These are phyloP conservation scores for Nematodospora valgi DNA, from an alignment of 805 yeast genomes.

Conservation along the genomic window DNA sequence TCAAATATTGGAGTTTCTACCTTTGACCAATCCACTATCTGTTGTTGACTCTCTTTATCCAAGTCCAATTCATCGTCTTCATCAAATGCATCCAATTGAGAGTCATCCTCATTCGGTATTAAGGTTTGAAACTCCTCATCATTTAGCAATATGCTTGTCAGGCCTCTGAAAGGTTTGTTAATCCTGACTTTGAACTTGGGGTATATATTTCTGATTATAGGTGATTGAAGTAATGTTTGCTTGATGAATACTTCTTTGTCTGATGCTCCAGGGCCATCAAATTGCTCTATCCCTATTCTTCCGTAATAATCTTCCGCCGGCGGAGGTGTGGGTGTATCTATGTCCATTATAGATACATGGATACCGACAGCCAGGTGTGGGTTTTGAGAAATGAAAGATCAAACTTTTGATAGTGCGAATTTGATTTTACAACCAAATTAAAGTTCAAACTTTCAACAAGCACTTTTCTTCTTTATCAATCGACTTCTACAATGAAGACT, in stretches of 20 bases:
- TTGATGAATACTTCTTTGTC: constrained; percentile 22
- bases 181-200: constrained; percentile 29
- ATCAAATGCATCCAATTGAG: constrained; percentile 36
- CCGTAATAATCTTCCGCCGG: too few relatives aligned
- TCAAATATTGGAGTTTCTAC: neutral
- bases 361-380: too few relatives aligned
- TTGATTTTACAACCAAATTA: too few relatives aligned
- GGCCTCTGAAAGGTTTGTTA: constrained; percentile 30
- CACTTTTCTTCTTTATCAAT: too few relatives aligned
- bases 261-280: too few relatives aligned
- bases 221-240: constrained; percentile 40
- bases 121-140: constrained; percentile 36
- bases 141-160: constrained; percentile 30
- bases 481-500: constrained; percentile 1
- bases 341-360: too few relatives aligned
- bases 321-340: too few relatives aligned
- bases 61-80: constrained; percentile 23
- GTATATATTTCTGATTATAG: constrained; percentile 32
- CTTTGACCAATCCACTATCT: neutral
- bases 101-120: constrained; percentile 31
- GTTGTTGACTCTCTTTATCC: neutral
- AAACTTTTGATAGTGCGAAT: too few relatives aligned
- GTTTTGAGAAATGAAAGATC: too few relatives aligned
- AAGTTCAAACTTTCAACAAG: too few relatives aligned
- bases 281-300: too few relatives aligned